Evolutionary conservation across 2,329 filamentous ascomycete genomes (phyloP), one percentile per base, ranked within the genome.

Genomic region (Colletotrichum tabaci): DNA sequence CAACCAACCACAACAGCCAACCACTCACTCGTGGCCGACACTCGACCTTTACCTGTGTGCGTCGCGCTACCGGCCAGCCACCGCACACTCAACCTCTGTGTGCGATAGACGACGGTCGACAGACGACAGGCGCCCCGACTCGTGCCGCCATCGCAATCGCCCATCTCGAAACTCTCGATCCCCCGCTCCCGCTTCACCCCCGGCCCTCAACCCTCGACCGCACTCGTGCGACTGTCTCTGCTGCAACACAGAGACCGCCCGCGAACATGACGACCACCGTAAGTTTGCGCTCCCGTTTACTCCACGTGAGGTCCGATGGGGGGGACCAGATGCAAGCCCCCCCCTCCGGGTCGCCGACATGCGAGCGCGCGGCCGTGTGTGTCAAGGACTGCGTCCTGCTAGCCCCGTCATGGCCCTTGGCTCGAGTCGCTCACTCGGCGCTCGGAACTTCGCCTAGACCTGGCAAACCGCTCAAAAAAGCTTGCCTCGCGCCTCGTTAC

Each of bases 211-310:
- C 42, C 23, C 56, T 47, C 78, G 50, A 78, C 77, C 49, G 76
- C 76, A 40, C 79, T 40, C 52, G 55, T 52, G 56, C 80, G 73
- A 79, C 74, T 76, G 55, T 58, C 67, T 53, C 61, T 79, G 42
- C 77, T 63, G 68, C 66, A 35, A 35, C 9, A 38, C 47, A 72
- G 47, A 62, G 50, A 62, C 35, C 23, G 21, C 21, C 47, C 50
- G 75, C 74, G 67, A 74, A 74, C 64, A 83, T 84, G 80, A 77
- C 81, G 42, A 81, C 79, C 72, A 70, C 80, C 66, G 83, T 85
- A 74, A 82, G 82, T 83, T 40, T 10, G 7, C 60, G 50, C 61
- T 62, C 65, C 66, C 49, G 38, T 73, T 61, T 67, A 61, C 56
- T 67, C 65, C 57, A 72, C 65, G 65, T 58, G 58, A 68, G 60